Evolutionary conservation across 192 early-diverging fungal species (phyloP), one percentile per base, ranked within the genome.

Genomic region (Coemansia interrupta): DNA sequence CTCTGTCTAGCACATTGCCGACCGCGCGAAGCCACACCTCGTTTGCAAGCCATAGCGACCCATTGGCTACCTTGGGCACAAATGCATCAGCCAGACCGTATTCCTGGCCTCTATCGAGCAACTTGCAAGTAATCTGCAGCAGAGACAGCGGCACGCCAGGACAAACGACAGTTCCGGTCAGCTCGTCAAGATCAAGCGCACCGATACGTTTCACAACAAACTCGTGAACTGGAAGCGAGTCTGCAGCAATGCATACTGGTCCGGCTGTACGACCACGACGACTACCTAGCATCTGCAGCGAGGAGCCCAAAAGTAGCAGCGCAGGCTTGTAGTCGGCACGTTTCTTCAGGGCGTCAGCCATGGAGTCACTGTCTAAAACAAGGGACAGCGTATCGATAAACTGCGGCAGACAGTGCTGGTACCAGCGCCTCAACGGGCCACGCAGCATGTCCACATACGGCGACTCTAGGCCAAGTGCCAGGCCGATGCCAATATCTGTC

Each of bases 381-480:
- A 71, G 24, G 0, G 63, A 63, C 0, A 76, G 19, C 1, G 73
- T 39, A 0, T 20, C 18, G n/a, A 76, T 1, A 32, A 66, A 54
- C 24, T n/a, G 52, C 10, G 73, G 67, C 63, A 70, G 23, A 22
- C 63, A 70, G 17, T 56, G 43, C 14, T 30, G 44, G 53, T 70
- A 76, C 67, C 67, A 70, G 13, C 17, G 19, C 1, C 11, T 19
- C 20, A 76, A 36, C n/a, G 55, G 29, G 1, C 39, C 20, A 5
- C 53, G 67, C 46, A 76, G 60, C 7, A 66, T 24, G 0, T 39
- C 39, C 0, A 76, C 56, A 43, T 70, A 76, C 0, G 63, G 45
- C 5, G 73, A 58, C 26, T 76, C 73, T 23, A 76, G 47, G 1
- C 73, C 73, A 18, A 76, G 64, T 17, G 14, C 12, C n/a, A 76